Conservation (phyloP, 495 filamentous ascomycete genomes). For the Penicillium salamii region DNA sequence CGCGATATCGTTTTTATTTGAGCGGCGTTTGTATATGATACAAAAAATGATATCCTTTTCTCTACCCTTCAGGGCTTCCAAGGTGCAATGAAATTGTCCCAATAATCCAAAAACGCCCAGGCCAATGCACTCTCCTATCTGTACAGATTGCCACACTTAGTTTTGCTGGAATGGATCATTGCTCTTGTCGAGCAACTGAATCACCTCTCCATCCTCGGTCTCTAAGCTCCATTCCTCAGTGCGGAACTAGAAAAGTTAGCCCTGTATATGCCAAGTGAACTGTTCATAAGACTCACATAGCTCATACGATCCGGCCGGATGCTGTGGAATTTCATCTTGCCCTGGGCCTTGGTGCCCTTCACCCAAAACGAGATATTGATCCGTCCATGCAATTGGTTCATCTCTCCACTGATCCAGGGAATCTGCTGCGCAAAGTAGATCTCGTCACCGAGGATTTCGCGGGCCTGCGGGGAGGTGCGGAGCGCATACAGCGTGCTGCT, state of each 20-base stretch:
- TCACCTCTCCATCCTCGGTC: conserved; percentile 59
- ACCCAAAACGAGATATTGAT: conserved; percentile 88
- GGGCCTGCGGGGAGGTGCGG: conserved; percentile 70
- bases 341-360: conserved; percentile 71
- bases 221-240: conserved; percentile 76
- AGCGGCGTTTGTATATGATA: conserved; percentile 49
- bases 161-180: conserved; percentile 56
- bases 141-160: conserved; percentile 18
- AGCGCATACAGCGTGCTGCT: conserved; percentile 85
- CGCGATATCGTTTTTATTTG: conserved; percentile 35
- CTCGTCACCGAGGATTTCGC: conserved; percentile 79
- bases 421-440: conserved; percentile 86
- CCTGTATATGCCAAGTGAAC: background rate
- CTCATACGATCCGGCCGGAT: conserved; percentile 69
- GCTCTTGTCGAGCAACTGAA: conserved; percentile 64
- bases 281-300: conserved; percentile 52
- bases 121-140: conserved; percentile 25
- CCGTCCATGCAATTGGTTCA: conserved; percentile 90
- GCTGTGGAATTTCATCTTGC: conserved; percentile 79
- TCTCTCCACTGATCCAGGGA: conserved; percentile 88
- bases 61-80: background rate
- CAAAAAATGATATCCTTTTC: conserved; percentile 45
- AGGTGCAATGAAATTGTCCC: conserved; percentile 1
- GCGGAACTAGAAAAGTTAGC: conserved; percentile 51
- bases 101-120: conserved; percentile 26